Conservation (phyloP, 768 basidiomycete genomes). For the Pholiota microspora region DNA sequence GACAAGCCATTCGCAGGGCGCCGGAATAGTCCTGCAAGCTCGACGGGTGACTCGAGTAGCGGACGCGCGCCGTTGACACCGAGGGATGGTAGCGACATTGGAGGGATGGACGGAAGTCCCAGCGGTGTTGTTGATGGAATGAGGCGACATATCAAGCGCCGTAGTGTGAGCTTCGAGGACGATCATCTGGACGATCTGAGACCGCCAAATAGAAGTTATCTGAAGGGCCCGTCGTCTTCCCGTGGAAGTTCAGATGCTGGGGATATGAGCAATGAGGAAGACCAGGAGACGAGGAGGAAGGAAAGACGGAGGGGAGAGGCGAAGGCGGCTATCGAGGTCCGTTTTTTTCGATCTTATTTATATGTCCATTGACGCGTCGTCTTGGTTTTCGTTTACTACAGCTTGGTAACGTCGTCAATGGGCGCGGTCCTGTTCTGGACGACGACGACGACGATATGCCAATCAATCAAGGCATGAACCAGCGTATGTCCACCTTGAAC, state of each 20-base stretch:
- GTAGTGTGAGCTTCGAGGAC: conserved; percentile 74
- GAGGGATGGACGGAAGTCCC: conserved; percentile 10
- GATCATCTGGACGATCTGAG: conserved; percentile 23
- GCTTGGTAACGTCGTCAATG: conserved; percentile 89
- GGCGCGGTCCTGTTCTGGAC: conserved; percentile 59
- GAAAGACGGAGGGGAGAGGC: conserved; percentile 81
- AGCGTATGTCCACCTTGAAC: conserved; percentile 41
- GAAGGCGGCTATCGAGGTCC: conserved; percentile 86
- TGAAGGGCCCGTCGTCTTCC: conserved; percentile 25
- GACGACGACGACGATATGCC: conserved; percentile 53
- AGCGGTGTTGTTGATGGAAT: conserved; percentile 18
- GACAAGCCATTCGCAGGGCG: conserved; percentile 56
- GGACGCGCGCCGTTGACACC: conserved; percentile 76
- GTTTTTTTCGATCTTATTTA: conserved; percentile 20
- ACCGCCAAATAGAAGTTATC: conserved; percentile 14
- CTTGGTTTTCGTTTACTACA: conserved; percentile 27
- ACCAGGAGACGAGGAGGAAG: conserved; percentile 56
- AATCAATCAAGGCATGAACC: conserved; percentile 39
- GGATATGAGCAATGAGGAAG: conserved; percentile 37
- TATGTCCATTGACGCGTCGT: background rate
- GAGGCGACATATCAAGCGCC: conserved; percentile 37
- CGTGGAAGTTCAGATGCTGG: conserved; percentile 25
- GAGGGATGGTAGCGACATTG: conserved; percentile 71
- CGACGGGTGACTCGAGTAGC: conserved; percentile 82
- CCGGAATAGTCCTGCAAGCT: conserved; percentile 77